phyloP scores from a whole-genome alignment of 2,329 filamentous ascomycete species.

The Arthrobotrys sphaeroides region DNA sequence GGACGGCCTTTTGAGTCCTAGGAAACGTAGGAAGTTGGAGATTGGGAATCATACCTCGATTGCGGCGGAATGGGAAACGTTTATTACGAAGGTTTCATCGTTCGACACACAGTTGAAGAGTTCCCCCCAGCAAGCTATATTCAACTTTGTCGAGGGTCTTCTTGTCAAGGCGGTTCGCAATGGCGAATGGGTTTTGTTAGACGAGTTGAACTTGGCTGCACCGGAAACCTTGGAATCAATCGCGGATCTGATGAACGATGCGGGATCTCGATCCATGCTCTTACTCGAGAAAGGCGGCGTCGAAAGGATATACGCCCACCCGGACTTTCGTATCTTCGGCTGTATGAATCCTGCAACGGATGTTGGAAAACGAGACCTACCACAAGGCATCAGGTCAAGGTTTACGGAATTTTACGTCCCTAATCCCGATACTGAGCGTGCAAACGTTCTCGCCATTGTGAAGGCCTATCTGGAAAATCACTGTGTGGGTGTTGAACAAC shows the following conservation, averaged over 20 bases:
- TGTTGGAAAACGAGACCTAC: constrained; percentile 92
- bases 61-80: constrained; percentile 80
- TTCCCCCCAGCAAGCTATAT: constrained; percentile 66
- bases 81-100: constrained; percentile 71
- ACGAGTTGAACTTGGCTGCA: constrained; percentile 96
- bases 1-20: constrained; percentile 67
- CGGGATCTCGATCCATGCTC: constrained; percentile 80
- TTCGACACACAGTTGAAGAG: constrained; percentile 69
- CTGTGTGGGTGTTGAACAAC: constrained; percentile 76
- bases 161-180: constrained; percentile 95
- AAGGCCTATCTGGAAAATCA: constrained; percentile 82
- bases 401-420: constrained; percentile 97
- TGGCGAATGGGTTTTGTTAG: constrained; percentile 94
- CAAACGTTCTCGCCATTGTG: constrained; percentile 87
- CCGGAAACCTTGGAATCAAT: constrained; percentile 95
- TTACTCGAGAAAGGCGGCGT: constrained; percentile 94
- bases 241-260: constrained; percentile 81
- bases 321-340: constrained; percentile 93
- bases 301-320: constrained; percentile 86
- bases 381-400: constrained; percentile 83
- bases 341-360: constrained; percentile 99
- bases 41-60: constrained; percentile 66
- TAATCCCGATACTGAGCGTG: constrained; percentile 84
- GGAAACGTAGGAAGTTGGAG: constrained; percentile 72
- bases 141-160: constrained; percentile 95